Evolutionary conservation across 2,329 filamentous ascomycete genomes (phyloP).

Genomic region (Neobulgaria alba): DNA sequence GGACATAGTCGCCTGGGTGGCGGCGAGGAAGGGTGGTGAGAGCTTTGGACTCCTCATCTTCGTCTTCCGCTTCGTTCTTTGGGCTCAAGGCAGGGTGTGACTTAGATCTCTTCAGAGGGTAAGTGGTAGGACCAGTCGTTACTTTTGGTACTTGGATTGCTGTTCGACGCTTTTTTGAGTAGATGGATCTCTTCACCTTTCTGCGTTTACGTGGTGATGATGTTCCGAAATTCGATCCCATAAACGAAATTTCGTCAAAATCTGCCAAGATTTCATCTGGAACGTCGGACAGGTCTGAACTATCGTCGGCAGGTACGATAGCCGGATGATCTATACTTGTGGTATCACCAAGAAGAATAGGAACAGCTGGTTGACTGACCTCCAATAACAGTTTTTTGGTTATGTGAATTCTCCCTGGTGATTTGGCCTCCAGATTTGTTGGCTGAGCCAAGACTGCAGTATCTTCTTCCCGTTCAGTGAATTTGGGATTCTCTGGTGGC

Average conservation of each 20-base stretch:
- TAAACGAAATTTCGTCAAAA: background rate
- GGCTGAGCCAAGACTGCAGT: too few relatives aligned
- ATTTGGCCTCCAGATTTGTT: constrained; percentile 10
- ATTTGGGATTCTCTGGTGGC: too few relatives aligned
- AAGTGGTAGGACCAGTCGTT: too few relatives aligned
- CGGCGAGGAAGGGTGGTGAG: too few relatives aligned
- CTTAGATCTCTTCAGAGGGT: too few relatives aligned
- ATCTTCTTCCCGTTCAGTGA: too few relatives aligned
- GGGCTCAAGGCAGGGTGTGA: too few relatives aligned
- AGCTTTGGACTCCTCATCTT: constrained; percentile 10
- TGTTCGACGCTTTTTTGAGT: too few relatives aligned
- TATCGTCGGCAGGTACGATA: constrained; percentile 13
- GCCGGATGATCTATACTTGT: constrained; percentile 19
- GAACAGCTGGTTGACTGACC: constrained; percentile 14
- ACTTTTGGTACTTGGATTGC: too few relatives aligned
- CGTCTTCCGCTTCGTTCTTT: constrained; percentile 2
- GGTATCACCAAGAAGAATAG: constrained; percentile 18
- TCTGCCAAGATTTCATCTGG: constrained; percentile 11
- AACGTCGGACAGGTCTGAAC: constrained; percentile 15
- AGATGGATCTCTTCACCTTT: too few relatives aligned
- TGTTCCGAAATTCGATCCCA: too few relatives aligned
- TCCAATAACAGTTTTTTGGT: constrained; percentile 9
- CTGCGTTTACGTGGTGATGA: too few relatives aligned
- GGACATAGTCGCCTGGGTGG: constrained; percentile 70
- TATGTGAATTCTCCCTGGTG: constrained; percentile 7